Percentiles rank a stretch among this genome's conserved stretches.
These are phyloP conservation scores for Erigeron canadensis DNA, from an alignment of 129 eudicot genomes.

Conservation along the genomic window DNA sequence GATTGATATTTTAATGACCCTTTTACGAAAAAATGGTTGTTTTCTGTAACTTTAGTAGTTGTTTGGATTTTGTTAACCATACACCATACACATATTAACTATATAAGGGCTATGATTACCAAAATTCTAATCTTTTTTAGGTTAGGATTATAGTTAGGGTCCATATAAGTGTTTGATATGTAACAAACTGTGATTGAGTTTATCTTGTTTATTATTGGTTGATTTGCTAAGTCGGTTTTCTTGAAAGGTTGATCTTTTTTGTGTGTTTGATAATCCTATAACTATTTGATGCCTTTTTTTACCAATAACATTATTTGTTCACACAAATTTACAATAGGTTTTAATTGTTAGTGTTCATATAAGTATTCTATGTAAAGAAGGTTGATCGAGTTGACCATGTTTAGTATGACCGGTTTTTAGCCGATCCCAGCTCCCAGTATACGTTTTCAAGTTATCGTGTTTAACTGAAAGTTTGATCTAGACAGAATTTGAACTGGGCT, in stretches of 20 bases:
- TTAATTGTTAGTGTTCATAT: not conserved
- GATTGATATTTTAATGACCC: not conserved
- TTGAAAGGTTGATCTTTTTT: too few species aligned
- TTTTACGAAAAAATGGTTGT: not conserved
- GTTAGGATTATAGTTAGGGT: too few species aligned
- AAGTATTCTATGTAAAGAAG: not conserved
- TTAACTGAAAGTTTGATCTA: not conserved
- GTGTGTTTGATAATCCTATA: not conserved
- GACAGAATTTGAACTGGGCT: not conserved
- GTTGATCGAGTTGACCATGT: not conserved
- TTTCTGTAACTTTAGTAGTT: not conserved
- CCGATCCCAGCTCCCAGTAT: not conserved
- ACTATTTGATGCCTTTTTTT: not conserved
- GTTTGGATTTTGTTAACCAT: not conserved
- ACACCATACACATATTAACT: not conserved
- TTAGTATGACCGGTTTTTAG: slow-evolving; percentile 4
- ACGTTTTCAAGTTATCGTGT: not conserved
- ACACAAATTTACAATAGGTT: not conserved
- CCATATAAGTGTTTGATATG: too few species aligned
- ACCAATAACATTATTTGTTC: not conserved
- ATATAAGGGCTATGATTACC: not conserved
- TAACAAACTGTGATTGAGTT: too few species aligned
- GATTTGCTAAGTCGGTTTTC: too few species aligned
- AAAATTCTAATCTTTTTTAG: not conserved
- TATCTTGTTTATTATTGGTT: too few species aligned